Evolutionary conservation across 495 filamentous ascomycete genomes (phyloP).

Genomic region (Neurospora sp.): DNA sequence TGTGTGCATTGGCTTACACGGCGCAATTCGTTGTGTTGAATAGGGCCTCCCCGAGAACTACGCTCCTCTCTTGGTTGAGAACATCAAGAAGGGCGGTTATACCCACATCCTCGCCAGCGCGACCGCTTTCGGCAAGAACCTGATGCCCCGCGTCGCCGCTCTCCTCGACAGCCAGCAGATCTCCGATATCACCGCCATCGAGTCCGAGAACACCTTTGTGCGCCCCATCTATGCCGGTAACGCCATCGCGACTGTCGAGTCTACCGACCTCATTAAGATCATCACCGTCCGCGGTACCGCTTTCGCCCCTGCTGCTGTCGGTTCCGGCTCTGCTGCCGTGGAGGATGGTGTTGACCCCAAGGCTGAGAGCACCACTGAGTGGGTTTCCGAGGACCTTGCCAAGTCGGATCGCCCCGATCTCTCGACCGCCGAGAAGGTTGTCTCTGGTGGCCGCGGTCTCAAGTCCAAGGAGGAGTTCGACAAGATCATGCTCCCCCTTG

Average conservation of each 20-base stretch:
- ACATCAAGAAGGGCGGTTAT: constrained; percentile 86
- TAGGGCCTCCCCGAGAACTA: constrained; percentile 91
- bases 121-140: constrained; percentile 93
- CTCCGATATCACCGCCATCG: constrained; percentile 78
- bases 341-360: constrained; percentile 67
- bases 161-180: constrained; percentile 87
- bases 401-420: constrained; percentile 95
- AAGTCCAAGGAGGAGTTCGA: constrained; percentile 98
- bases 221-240: constrained; percentile 97
- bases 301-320: constrained; percentile 54
- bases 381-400: constrained; percentile 87
- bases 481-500: constrained; percentile 77
- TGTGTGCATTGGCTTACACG: neutral
- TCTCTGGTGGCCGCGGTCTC: constrained; percentile 87
- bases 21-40: neutral
- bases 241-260: constrained; percentile 94
- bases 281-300: constrained; percentile 90
- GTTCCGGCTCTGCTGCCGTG: constrained; percentile 44
- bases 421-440: constrained; percentile 74
- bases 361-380: constrained; percentile 59
- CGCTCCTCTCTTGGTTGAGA: constrained; percentile 86
- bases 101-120: constrained; percentile 85
- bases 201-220: constrained; percentile 90
- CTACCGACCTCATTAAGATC: constrained; percentile 73
- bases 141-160: constrained; percentile 92